These are phyloP conservation scores for Gentiana macrophylla DNA, from an alignment of 257 asterid genomes.

Conservation along the genomic window DNA sequence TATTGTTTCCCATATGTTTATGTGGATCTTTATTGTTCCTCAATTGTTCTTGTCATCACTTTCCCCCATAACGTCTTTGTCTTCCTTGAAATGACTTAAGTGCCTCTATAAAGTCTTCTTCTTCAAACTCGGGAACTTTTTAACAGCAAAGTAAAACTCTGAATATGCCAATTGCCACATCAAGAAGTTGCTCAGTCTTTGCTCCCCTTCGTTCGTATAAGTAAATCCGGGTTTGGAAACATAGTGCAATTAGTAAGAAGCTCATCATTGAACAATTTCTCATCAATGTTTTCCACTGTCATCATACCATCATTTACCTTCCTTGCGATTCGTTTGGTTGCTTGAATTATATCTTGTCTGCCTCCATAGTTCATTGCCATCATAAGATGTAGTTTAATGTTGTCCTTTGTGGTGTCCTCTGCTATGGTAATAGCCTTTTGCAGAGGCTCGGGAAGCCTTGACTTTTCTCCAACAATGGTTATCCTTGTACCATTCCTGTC, in stretches of 20 bases:
- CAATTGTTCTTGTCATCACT: too few species aligned
- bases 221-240: too few species aligned
- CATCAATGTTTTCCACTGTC: constrained; percentile 34
- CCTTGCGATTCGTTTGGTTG: constrained; percentile 32
- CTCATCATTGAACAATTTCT: constrained; percentile 32
- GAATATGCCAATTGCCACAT: too few species aligned
- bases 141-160: too few species aligned
- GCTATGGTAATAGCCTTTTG: constrained; percentile 17
- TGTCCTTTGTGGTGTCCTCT: constrained; percentile 22
- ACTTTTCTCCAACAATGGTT: constrained; percentile 47
- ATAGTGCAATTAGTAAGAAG: background rate
- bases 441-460: constrained; percentile 32
- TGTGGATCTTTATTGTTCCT: too few species aligned
- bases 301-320: constrained; percentile 50
- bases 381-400: constrained; percentile 40
- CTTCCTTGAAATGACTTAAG: too few species aligned
- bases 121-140: too few species aligned
- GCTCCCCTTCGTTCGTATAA: too few species aligned
- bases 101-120: too few species aligned
- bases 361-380: constrained; percentile 51
- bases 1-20: too few species aligned
- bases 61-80: too few species aligned
- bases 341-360: constrained; percentile 35
- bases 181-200: too few species aligned
- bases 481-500: constrained; percentile 38